phyloP scores from a whole-genome alignment of 441 rosid genomes.

The Viola pubescens region DNA sequence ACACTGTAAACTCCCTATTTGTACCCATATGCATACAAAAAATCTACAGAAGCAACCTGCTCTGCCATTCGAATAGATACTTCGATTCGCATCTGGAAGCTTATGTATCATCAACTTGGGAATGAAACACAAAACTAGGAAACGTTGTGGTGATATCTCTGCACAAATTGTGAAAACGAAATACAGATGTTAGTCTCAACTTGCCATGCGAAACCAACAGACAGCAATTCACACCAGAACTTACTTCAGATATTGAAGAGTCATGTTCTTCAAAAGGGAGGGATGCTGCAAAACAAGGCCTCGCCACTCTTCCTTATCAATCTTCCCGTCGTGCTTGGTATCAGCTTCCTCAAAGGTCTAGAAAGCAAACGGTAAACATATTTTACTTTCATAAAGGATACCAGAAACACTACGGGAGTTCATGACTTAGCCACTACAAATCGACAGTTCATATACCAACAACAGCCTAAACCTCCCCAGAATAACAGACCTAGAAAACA shows the following conservation, averaged over 20 bases:
- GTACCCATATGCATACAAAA: neutral
- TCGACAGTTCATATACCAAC: too few relatives aligned
- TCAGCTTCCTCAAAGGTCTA: slow-evolving; percentile 88
- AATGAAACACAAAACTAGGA: slow-evolving; percentile 81
- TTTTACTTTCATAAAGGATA: neutral
- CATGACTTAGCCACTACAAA: too few relatives aligned
- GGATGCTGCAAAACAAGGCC: slow-evolving; percentile 73
- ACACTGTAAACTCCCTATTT: neutral
- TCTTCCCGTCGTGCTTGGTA: slow-evolving; percentile 79
- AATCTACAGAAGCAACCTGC: neutral
- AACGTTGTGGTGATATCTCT: slow-evolving; percentile 80
- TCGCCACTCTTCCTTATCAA: slow-evolving; percentile 85
- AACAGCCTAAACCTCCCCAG: too few relatives aligned
- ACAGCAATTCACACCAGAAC: slow-evolving; percentile 7
- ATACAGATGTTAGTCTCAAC: neutral
- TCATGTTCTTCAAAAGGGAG: slow-evolving; percentile 73
- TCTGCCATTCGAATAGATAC: neutral
- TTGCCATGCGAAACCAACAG: neutral
- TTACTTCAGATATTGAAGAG: slow-evolving; percentile 74
- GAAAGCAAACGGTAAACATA: slow-evolving; percentile 13
- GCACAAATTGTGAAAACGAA: slow-evolving; percentile 11
- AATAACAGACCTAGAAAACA: too few relatives aligned
- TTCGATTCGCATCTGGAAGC: neutral
- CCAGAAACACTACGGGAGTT: neutral
- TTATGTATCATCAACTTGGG: slow-evolving; percentile 65